Conservation (phyloP, 2,329 filamentous ascomycete species). For the Aspergillus vadensis region DNA sequence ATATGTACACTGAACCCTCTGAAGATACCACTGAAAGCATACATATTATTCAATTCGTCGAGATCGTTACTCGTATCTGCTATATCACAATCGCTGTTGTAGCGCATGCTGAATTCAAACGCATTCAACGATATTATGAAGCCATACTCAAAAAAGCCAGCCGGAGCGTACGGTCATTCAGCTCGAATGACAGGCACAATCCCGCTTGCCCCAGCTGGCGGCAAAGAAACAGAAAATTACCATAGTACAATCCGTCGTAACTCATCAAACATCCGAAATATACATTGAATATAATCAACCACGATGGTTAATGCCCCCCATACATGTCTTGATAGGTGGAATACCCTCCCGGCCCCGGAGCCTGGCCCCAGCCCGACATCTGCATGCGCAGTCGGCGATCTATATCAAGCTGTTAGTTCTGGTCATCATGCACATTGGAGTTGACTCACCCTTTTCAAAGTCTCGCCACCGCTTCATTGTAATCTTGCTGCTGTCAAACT, state of each 20-base stretch:
- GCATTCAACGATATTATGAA: too few relatives aligned
- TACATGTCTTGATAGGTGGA: slow-evolving; percentile 39
- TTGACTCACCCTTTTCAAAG: slow-evolving; percentile 72
- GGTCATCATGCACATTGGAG: background rate
- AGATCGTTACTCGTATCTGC: too few relatives aligned
- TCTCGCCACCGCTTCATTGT: slow-evolving; percentile 99
- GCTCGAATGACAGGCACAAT: too few relatives aligned
- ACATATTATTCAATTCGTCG: too few relatives aligned
- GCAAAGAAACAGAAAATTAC: background rate
- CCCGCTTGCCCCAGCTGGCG: too few relatives aligned
- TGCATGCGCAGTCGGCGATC: slow-evolving; percentile 42
- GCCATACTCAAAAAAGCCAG: too few relatives aligned
- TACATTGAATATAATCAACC: slow-evolving; percentile 8
- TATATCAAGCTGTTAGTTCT: slow-evolving; percentile 14
- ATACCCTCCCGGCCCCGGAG: slow-evolving; percentile 26
- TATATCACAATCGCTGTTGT: too few relatives aligned
- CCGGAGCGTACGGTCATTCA: too few relatives aligned
- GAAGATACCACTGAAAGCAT: too few relatives aligned
- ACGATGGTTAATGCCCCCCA: slow-evolving; percentile 36
- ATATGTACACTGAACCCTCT: too few relatives aligned
- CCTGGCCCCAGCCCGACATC: slow-evolving; percentile 21
- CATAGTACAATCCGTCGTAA: background rate
- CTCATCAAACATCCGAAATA: background rate
- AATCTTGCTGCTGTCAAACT: slow-evolving; percentile 98
- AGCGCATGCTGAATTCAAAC: too few relatives aligned